Percentiles rank a stretch among this genome's conserved stretches.
These are phyloP conservation scores for Conticribra guillardii DNA, from an alignment of 108 stramenopile species.

Conservation along the genomic window DNA sequence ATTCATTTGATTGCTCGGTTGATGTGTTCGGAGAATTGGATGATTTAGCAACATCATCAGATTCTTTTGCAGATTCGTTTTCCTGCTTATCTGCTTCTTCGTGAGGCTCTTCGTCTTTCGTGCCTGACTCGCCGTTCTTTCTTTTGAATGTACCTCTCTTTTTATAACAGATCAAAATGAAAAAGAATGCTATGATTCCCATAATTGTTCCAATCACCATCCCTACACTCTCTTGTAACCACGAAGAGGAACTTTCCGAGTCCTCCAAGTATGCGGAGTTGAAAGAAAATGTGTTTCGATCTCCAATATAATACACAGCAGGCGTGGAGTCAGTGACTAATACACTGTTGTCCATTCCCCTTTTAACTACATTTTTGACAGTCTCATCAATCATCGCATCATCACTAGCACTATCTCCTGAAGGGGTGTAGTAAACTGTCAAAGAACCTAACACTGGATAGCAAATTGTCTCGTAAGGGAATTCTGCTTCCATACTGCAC, in stretches of 20 bases:
- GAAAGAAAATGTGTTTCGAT: constrained; percentile 12
- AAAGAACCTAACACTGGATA: constrained; percentile 20
- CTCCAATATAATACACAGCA: constrained; percentile 27
- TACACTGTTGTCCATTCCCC: constrained; percentile 20
- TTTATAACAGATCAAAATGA: background rate
- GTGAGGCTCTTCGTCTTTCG: too few relatives aligned
- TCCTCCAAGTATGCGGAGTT: constrained; percentile 7
- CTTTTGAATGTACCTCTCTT: too few relatives aligned
- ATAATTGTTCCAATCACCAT: background rate
- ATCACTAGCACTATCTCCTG: constrained; percentile 16
- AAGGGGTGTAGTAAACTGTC: constrained; percentile 27
- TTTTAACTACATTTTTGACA: constrained; percentile 15
- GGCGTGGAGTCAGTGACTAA: constrained; percentile 22
- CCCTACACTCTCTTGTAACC: background rate
- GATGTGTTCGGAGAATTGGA: too few relatives aligned
- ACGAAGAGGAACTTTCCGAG: background rate
- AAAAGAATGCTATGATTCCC: background rate
- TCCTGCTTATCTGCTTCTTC: too few relatives aligned
- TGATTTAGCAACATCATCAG: too few relatives aligned
- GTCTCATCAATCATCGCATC: constrained; percentile 17
- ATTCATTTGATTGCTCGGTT: too few relatives aligned
- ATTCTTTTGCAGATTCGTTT: too few relatives aligned
- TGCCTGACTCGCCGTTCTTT: too few relatives aligned
- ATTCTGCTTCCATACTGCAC: constrained; percentile 20
- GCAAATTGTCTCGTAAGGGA: constrained; percentile 21